Evolutionary conservation across 352 stramenopile genomes (phyloP), one percentile per base, ranked within the genome.

Genomic region (Phytophthora cactorum): DNA sequence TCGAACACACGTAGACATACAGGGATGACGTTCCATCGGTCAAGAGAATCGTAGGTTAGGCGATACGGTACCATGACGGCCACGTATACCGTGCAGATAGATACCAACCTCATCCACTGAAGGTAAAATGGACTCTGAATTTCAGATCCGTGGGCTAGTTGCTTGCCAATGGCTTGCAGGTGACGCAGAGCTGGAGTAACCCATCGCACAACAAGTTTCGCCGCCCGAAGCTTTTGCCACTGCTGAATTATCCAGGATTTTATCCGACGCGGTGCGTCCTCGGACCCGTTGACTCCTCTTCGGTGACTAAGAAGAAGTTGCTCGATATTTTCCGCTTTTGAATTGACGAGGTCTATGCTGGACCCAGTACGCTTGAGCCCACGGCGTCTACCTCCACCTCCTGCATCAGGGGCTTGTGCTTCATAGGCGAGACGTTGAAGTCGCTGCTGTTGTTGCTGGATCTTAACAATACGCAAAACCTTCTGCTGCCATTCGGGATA

Each of bases 401-500:
- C 70, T 32, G 34, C 52, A 56, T 80, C 58, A 41, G 66, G 54
- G 31, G 63, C 61, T 52, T 88, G 77, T 4, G 69, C 69, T 66
- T 83, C 79, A 22, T 72, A 68, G 0, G 78, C 76, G 1, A 86
- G 43, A 9, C 78, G 82, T 15, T 77, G 72, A 28, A 88, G 63
- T 5, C 77, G 63, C 25, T 86, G 79, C 32, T 93, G 83, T 17
- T 91, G 78, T 39, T 90, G 75, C 45, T 89, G 76, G 36, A 89
- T 88, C 45, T 84, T 83, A 28, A 84, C 76, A 43, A 90, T 87
- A 1, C 77, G 78, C 39, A 90, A 51, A 15, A 91, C 81, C 41
- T 88, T 90, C 27, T 74, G 58, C 55, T 88, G 86, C 83, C 79
- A 91, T 36, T 87, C 78, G 0, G 79, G 81, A 36, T 84, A 88